Conservation (phyloP, 129 eudicot species). For the Artemisia tridentata region DNA sequence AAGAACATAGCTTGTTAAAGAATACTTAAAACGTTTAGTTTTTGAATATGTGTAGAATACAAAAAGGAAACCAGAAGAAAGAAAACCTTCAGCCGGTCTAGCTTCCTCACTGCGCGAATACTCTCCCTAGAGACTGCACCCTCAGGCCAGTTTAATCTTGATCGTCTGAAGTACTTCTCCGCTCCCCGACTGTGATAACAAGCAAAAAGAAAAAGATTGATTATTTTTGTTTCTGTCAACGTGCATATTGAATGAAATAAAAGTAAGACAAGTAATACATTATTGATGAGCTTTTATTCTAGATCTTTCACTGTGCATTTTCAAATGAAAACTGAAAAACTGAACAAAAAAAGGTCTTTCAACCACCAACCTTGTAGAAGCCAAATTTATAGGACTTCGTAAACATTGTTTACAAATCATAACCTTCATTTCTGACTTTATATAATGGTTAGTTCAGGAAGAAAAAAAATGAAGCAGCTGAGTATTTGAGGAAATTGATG, state of each 20-base stretch:
- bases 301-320: background rate
- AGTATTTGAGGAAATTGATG: background rate
- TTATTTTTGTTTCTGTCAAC: background rate
- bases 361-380: background rate
- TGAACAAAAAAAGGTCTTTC: background rate
- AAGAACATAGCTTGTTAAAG: background rate
- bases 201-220: background rate
- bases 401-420: background rate
- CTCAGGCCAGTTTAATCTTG: slow-evolving; percentile 84
- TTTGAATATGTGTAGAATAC: background rate
- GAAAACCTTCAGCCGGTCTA: slow-evolving; percentile 64
- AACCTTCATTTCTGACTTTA: background rate
- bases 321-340: background rate
- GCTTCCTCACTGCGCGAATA: slow-evolving; percentile 80
- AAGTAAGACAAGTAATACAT: background rate
- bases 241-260: background rate
- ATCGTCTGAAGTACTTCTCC: slow-evolving; percentile 68
- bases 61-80: too few species aligned
- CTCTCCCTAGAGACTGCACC: slow-evolving; percentile 97
- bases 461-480: background rate
- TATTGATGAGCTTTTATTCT: background rate
- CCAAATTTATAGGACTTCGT: background rate
- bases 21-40: too few species aligned
- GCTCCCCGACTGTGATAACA: slow-evolving; percentile 51
- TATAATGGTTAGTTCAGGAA: background rate